These are phyloP conservation scores for Trichoderma erinaceum DNA, from an alignment of 495 filamentous ascomycete species.

Conservation along the genomic window DNA sequence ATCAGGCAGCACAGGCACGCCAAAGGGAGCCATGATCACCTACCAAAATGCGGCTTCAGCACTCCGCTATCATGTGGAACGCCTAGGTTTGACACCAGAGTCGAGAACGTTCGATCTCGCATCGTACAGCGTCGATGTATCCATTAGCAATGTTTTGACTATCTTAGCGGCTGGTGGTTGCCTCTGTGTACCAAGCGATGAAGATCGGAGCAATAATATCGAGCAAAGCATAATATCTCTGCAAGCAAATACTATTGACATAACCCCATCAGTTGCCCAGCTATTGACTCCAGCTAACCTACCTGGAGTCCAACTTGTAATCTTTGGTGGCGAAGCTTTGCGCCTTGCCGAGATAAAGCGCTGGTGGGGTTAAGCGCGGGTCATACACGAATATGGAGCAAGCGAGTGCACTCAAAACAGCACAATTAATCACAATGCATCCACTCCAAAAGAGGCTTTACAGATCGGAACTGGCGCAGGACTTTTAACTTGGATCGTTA, in stretches of 20 bases:
- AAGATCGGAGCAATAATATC: constrained; percentile 36
- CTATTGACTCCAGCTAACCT: constrained; percentile 36
- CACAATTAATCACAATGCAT: constrained; percentile 33
- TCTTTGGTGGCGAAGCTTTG: constrained; percentile 38
- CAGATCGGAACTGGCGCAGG: constrained; percentile 41
- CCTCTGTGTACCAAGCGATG: constrained; percentile 56
- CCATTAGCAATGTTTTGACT: constrained; percentile 44
- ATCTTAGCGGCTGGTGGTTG: constrained; percentile 51
- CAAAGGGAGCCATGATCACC: constrained; percentile 24
- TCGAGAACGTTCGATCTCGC: constrained; percentile 45
- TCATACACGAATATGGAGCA: constrained; percentile 55
- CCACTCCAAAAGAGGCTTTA: constrained; percentile 18
- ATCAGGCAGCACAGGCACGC: no score
- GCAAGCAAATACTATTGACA: constrained; percentile 33
- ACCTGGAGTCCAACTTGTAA: constrained; percentile 31
- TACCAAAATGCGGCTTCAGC: constrained; percentile 36
- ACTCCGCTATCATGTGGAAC: constrained; percentile 32
- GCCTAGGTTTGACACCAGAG: constrained; percentile 32
- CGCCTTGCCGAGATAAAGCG: constrained; percentile 27
- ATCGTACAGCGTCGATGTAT: constrained; percentile 45
- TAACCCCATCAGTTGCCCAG: constrained; percentile 51
- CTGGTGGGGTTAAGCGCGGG: constrained; percentile 32
- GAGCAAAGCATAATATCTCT: constrained; percentile 32
- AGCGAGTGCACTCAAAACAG: constrained; percentile 46
- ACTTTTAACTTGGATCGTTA: constrained; percentile 49